phyloP scores from a whole-genome alignment of 345 rosid genomes.

The Bruguiera sexangula region DNA sequence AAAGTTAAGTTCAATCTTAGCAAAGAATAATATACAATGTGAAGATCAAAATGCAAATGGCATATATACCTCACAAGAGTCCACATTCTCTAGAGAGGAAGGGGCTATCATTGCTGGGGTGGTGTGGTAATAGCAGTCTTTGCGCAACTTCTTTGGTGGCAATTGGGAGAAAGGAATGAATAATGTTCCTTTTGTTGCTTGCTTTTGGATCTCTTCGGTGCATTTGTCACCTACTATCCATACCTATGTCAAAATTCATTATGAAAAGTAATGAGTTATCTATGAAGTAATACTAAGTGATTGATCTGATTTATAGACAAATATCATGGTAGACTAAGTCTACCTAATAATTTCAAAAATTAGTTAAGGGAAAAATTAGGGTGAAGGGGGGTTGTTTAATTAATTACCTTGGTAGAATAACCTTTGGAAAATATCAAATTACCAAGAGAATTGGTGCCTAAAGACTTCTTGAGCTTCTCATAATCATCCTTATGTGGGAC shows the following conservation, averaged over 20 bases:
- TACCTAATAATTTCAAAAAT: no score
- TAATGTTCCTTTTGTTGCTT: conserved; percentile 50
- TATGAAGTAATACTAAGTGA: no score
- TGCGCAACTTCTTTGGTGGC: conserved; percentile 42
- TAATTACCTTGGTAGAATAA: conserved; percentile 38
- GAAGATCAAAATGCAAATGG: no score
- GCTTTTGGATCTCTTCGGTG: conserved; percentile 43
- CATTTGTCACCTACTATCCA: conserved; percentile 66
- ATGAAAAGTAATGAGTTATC: no score
- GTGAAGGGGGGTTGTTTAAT: not conserved
- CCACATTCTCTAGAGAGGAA: conserved; percentile 46
- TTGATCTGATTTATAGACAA: no score
- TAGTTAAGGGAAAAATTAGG: not conserved
- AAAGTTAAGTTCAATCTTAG: no score
- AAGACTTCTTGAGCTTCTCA: conserved; percentile 33
- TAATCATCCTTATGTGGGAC: conserved; percentile 35
- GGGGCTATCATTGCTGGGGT: conserved; percentile 69
- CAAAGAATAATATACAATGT: no score
- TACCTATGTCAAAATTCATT: conserved; percentile 24
- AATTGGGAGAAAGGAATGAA: conserved; percentile 70
- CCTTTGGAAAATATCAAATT: conserved; percentile 38
- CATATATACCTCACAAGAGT: conserved; percentile 66
- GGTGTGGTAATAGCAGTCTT: conserved; percentile 53
- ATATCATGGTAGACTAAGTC: no score
- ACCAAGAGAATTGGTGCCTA: conserved; percentile 9